phyloP scores from a whole-genome alignment of 768 basidiomycete species.

The Mycena albidolilacea region DNA sequence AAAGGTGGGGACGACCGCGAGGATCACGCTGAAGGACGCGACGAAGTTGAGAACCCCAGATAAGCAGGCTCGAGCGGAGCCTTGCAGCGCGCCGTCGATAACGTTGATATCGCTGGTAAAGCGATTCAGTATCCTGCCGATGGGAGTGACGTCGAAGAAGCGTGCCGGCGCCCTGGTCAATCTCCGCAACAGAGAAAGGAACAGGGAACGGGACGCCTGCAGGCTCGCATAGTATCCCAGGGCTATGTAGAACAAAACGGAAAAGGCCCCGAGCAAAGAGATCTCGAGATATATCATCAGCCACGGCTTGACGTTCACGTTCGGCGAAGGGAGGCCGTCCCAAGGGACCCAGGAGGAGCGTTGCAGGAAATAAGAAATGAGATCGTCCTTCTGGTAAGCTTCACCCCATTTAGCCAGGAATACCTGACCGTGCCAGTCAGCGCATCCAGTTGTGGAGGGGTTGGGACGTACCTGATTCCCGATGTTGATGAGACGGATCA shows the following conservation, averaged over 20 bases:
- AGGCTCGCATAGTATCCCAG: conserved; percentile 80
- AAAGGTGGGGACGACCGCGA: conserved; percentile 74
- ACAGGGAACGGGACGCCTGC: conserved; percentile 75
- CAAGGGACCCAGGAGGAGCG: conserved; percentile 54
- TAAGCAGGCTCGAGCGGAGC: conserved; percentile 68
- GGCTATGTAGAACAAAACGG: conserved; percentile 68
- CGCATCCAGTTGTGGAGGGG: background rate
- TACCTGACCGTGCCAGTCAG: conserved; percentile 56
- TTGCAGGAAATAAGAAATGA: conserved; percentile 32
- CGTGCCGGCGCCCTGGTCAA: conserved; percentile 75
- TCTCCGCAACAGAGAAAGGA: conserved; percentile 65
- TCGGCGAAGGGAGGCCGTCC: conserved; percentile 70
- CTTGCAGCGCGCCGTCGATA: conserved; percentile 75
- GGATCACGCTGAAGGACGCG: conserved; percentile 75
- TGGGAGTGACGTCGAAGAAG: conserved; percentile 83
- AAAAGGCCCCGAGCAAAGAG: conserved; percentile 69
- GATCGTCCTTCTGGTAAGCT: conserved; percentile 64
- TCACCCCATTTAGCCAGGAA: conserved; percentile 81
- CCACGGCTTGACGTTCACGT: conserved; percentile 75
- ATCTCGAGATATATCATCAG: conserved; percentile 75
- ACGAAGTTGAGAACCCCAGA: conserved; percentile 73
- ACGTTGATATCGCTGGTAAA: conserved; percentile 85
- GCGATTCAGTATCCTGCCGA: conserved; percentile 85
- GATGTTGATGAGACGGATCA: conserved; percentile 70
- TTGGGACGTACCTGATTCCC: conserved; percentile 64